phyloP scores from a whole-genome alignment of 1,139 yeast species.

The Kodamaea sp. region DNA sequence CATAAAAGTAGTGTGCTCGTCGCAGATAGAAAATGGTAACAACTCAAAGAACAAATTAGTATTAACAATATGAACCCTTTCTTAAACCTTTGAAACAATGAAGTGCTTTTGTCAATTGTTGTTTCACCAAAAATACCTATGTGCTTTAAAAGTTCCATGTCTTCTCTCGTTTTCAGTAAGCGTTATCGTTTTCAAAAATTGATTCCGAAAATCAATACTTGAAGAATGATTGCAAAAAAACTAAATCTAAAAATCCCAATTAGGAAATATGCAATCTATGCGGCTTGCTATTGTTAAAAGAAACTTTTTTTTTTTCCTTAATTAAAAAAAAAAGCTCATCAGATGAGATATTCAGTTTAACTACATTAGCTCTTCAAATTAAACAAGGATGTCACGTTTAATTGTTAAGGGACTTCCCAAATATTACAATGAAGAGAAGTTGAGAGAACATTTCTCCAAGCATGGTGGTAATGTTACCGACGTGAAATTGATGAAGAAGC shows the following conservation, averaged over 20 bases:
- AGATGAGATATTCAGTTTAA: no score
- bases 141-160: slow-evolving; percentile 24
- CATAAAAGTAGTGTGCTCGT: slow-evolving; percentile 15
- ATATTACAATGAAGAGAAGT: slow-evolving; percentile 72
- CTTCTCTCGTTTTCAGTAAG: not conserved
- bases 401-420: slow-evolving; percentile 92
- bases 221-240: slow-evolving; percentile 2
- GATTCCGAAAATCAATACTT: no score
- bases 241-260: no score
- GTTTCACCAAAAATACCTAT: slow-evolving; percentile 13
- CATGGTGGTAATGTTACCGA: slow-evolving; percentile 69
- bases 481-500: slow-evolving; percentile 75
- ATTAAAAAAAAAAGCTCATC: no score
- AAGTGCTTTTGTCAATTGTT: not conserved
- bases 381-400: slow-evolving; percentile 69
- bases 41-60: slow-evolving; percentile 13
- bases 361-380: not conserved
- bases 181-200: no score
- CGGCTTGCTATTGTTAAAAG: no score
- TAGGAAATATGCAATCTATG: no score
- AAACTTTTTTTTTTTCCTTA: no score
- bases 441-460: slow-evolving; percentile 63
- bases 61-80: slow-evolving; percentile 12
- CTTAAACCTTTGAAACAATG: slow-evolving; percentile 1
- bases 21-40: slow-evolving; percentile 27